Percentiles rank a stretch among this genome's conserved stretches.
These are phyloP conservation scores for Mycena filopes DNA, from an alignment of 768 basidiomycete species.

Conservation along the genomic window DNA sequence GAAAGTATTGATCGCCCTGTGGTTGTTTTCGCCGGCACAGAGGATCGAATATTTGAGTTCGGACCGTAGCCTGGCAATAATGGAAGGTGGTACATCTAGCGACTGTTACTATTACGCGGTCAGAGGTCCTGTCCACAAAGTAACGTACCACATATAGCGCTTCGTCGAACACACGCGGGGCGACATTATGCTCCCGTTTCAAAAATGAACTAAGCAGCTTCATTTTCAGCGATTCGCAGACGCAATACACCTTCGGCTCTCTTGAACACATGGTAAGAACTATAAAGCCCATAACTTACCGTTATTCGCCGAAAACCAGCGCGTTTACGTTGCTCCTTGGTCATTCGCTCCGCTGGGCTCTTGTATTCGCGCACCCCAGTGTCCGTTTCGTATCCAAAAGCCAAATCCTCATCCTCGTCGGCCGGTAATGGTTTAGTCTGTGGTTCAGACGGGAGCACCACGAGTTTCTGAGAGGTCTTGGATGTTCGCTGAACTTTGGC, in stretches of 20 bases:
- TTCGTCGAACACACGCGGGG: slow-evolving; percentile 89
- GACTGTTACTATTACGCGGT: slow-evolving; percentile 15
- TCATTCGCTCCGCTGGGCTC: slow-evolving; percentile 90
- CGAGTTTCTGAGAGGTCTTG: slow-evolving; percentile 92
- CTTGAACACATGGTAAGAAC: too few species aligned
- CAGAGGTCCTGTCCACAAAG: slow-evolving; percentile 1
- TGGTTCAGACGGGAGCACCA: slow-evolving; percentile 88
- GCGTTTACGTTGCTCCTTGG: slow-evolving; percentile 82
- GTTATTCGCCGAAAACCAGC: slow-evolving; percentile 86
- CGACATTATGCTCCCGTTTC: slow-evolving; percentile 94
- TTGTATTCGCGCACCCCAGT: slow-evolving; percentile 80
- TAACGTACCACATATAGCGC: slow-evolving; percentile 88
- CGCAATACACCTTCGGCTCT: too few species aligned
- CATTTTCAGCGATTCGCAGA: slow-evolving; percentile 87
- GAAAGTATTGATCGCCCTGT: slow-evolving; percentile 70
- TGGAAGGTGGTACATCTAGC: slow-evolving; percentile 90
- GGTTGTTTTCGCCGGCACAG: slow-evolving; percentile 64
- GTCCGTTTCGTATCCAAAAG: slow-evolving; percentile 74
- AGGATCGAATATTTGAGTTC: slow-evolving; percentile 86
- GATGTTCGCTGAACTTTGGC: slow-evolving; percentile 81
- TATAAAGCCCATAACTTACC: too few species aligned
- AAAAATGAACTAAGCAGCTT: slow-evolving; percentile 86
- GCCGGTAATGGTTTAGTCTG: slow-evolving; percentile 78
- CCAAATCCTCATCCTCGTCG: slow-evolving; percentile 59
- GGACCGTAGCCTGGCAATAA: slow-evolving; percentile 92